Base-by-base conservation (phyloP, 1,284 basidiomycete genomes). In the Veloboletus limbatus region DNA sequence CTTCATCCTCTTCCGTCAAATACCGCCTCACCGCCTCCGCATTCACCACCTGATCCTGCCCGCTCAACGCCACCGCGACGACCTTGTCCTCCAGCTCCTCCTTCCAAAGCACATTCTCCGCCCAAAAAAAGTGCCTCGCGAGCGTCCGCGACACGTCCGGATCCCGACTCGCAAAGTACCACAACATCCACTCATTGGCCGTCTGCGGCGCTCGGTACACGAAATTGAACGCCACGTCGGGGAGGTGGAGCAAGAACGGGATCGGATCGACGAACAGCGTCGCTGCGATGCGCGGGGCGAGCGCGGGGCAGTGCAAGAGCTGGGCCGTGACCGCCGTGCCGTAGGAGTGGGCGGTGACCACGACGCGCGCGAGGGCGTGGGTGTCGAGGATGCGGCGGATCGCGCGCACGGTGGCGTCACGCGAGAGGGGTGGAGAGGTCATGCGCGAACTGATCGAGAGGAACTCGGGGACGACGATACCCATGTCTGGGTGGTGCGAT, bases 161-260 rank as follows among this genome's bases (percentile, higher is more conserved):
- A 51, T 85, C 83, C 8, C 76, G 74, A 40, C 75, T 76, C 16
- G 81, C 73, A 53, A 85, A 84, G 57, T 80, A 85, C 79, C 80
- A 85, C 46, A 85, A 54, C 62, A 82, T 70, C 79, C 80, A 83
- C 53, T 85, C 79, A 55, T 81, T 78, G 31, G 79, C 79, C 2
- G 55, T 53, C 34, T 56, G 58, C 2, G 83, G 81, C 1, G 54
- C 13, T 11, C 82, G 76, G 63, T 85, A 83, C 30, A 85, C 67
- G 52, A 85, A 85, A 60, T 84, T 85, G 62, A 74, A 75, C 14
- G 81, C 80, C 31, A 84, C 75, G 10, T 74, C 54, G 1, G 81
- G 78, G 25, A 78, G 71, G 63, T 83, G 79, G 8, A 85, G 71
- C 1, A 85, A 66, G 53, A 85, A 74, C 0, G 81, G 78, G 35